Conservation (phyloP, 345 rosid genomes). For the Rhizophora apiculata region DNA sequence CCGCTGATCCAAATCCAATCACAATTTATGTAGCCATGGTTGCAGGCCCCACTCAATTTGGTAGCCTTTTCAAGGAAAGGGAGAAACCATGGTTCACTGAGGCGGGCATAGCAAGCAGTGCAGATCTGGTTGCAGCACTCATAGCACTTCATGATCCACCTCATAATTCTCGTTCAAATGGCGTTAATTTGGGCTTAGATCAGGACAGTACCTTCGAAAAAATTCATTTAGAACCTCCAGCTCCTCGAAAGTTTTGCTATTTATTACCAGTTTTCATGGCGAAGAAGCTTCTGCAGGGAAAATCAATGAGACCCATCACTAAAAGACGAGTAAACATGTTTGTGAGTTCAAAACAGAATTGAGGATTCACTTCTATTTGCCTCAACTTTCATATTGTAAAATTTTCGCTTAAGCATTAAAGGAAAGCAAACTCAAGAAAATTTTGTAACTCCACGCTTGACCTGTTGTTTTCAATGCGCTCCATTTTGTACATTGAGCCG, state of each 20-base stretch:
- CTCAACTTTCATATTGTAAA: background rate
- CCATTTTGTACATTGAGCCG: background rate
- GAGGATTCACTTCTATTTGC: background rate
- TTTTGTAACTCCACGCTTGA: background rate
- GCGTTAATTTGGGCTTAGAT: conserved; percentile 40
- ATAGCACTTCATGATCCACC: conserved; percentile 52
- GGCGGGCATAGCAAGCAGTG: conserved; percentile 27
- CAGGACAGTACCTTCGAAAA: conserved; percentile 39
- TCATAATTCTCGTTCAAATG: background rate
- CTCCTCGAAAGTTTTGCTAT: background rate
- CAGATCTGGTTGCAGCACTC: conserved; percentile 52
- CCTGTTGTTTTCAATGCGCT: background rate
- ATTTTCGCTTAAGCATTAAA: background rate
- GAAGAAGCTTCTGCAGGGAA: background rate
- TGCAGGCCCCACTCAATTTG: conserved; percentile 23
- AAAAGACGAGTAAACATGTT: background rate
- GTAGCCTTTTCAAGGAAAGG: conserved; percentile 19
- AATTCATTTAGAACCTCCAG: conserved; percentile 16
- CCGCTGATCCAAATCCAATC: conserved; percentile 20
- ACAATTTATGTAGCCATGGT: conserved; percentile 30
- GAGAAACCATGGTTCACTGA: conserved; percentile 23
- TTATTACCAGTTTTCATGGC: background rate
- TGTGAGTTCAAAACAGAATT: background rate
- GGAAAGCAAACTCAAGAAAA: background rate
- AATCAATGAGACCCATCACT: background rate